Evolutionary conservation across 192 early-diverging fungal species (phyloP), one percentile per base, ranked within the genome.

Genomic region (Backusella luteola): DNA sequence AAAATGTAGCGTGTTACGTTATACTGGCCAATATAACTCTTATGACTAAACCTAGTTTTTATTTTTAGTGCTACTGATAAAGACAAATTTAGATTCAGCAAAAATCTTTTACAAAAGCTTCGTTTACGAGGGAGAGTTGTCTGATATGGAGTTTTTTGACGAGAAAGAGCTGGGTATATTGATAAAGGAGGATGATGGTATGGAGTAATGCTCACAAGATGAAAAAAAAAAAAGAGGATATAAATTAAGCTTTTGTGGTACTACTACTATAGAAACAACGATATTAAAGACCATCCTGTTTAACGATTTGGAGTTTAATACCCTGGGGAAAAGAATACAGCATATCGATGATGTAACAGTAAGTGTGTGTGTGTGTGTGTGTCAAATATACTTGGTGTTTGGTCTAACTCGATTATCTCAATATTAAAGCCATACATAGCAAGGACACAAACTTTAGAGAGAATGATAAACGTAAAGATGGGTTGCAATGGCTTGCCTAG

Each of bases 111-210:
- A 63, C 56, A 63, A 63, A 29, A 29, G 56, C 23, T 63, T 63
- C 11, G 11, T 12, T 63, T 63, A 29, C 8, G 9, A 26, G 23
- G 56, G 56, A 11, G 56, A 63, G 29, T 29, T 63, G n/a, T 46
- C 70, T n/a, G 70, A 71, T 34, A 44, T 71, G 26, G 70, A 71
- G 42, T 71, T 71, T 32, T 71, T 71, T 49, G 70, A 71, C 41
- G 42, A 71, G 15, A 49, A 49, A 5, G 70, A 71, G 26, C 29
- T 71, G 0, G 70, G 70, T 32, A 71, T 71, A 41, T 49, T 36
- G n/a, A 46, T 71, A 6, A 39, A 71, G 32, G 29, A 71, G 26
- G 69, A 71, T 49, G 36, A 71, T 42, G 41, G 69, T 71, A 41
- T 26, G 19, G 12, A 4, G 2, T 15, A 21, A 38, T 38, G 38